Evolutionary conservation across 257 asterid genomes (phyloP).

Genomic region (Capsicum pubescens): DNA sequence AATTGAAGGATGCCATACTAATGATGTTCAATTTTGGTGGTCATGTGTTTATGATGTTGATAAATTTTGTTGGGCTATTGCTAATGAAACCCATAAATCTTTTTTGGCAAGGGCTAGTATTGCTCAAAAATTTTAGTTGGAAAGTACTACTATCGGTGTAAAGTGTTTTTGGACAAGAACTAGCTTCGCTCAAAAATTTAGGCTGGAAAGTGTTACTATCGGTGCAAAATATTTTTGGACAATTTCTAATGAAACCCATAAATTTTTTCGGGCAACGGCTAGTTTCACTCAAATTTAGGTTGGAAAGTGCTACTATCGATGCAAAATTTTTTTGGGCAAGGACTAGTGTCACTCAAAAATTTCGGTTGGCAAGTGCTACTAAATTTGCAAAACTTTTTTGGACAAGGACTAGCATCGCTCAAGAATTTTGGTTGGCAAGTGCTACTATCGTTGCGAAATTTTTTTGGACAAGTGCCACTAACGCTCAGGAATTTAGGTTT

Average conservation of each 20-base stretch:
- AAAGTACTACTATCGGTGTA: background rate
- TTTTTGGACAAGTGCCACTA: too few species aligned
- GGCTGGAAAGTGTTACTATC: background rate
- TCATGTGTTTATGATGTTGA: background rate
- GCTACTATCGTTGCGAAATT: background rate
- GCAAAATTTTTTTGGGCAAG: background rate
- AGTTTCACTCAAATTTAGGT: background rate
- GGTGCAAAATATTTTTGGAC: background rate
- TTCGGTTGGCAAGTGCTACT: background rate
- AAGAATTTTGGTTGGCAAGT: background rate
- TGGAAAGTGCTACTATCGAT: background rate
- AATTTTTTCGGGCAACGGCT: background rate
- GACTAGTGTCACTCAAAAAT: background rate
- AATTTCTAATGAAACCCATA: fast-evolving
- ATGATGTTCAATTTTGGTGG: constrained; percentile 29
- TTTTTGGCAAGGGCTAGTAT: background rate
- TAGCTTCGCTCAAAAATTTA: background rate
- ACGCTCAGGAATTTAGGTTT: background rate
- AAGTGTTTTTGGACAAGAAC: too few species aligned
- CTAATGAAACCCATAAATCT: background rate
- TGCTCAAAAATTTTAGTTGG: background rate
- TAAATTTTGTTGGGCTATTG: background rate
- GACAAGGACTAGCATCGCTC: background rate
- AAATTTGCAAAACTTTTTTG: fast-evolving
- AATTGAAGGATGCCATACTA: constrained; percentile 30